Evolutionary conservation across 2,329 filamentous ascomycete species (phyloP).

Genomic region (Botryosphaeria dothidea): DNA sequence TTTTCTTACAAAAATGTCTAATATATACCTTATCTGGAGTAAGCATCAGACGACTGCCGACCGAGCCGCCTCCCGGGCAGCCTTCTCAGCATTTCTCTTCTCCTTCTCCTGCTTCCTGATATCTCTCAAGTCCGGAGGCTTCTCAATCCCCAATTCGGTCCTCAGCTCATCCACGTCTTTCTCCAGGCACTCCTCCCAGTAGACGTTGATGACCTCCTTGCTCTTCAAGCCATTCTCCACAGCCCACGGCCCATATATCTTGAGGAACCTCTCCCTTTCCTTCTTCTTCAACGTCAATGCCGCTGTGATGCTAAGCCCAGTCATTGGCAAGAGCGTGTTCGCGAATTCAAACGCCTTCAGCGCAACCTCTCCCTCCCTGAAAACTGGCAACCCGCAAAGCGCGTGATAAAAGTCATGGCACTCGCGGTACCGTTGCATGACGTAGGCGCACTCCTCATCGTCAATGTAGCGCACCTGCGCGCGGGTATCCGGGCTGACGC

Average conservation of each 20-base stretch:
- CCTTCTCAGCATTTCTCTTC: constrained; percentile 66
- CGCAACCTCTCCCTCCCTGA: constrained; percentile 96
- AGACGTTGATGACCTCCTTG: constrained; percentile 89
- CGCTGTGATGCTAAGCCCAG: constrained; percentile 79
- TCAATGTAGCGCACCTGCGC: constrained; percentile 85
- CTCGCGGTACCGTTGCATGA: constrained; percentile 97
- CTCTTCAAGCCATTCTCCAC: constrained; percentile 74
- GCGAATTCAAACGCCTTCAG: constrained; percentile 97
- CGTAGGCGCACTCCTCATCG: constrained; percentile 93
- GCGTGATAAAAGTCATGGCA: constrained; percentile 98
- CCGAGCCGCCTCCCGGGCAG: constrained; percentile 34
- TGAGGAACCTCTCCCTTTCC: constrained; percentile 68
- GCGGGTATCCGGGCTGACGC: constrained; percentile 88
- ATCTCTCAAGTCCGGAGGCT: constrained; percentile 79
- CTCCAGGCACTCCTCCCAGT: constrained; percentile 94
- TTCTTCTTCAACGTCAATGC: constrained; percentile 63
- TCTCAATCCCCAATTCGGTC: constrained; percentile 76
- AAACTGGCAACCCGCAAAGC: constrained; percentile 82
- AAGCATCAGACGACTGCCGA: not conserved
- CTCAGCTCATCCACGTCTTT: constrained; percentile 78
- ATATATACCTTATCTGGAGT: not conserved
- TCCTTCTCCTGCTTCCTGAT: constrained; percentile 71
- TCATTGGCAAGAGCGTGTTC: constrained; percentile 94
- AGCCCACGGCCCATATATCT: constrained; percentile 86
- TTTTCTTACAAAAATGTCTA: not conserved